Evolutionary conservation across 2,329 filamentous ascomycete genomes (phyloP).

Genomic region (Pyricularia sp.): DNA sequence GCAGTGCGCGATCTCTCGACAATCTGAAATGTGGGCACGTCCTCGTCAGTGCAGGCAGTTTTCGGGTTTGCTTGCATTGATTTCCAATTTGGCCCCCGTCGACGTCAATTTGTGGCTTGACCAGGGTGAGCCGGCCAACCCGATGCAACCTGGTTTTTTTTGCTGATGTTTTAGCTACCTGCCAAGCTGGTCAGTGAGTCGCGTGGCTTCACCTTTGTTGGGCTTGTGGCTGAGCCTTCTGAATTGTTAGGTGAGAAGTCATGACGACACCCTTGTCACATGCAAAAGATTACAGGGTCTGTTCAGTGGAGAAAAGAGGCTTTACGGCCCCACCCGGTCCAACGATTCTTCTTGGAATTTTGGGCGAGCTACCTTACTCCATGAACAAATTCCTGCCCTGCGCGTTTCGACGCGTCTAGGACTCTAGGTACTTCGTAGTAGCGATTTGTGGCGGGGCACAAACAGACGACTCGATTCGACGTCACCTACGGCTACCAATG

Average conservation of each 20-base stretch:
- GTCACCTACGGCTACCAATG: background rate
- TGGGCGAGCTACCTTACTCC: background rate
- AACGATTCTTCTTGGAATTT: background rate
- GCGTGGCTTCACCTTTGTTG: background rate
- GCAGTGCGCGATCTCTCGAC: background rate
- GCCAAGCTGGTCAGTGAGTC: background rate
- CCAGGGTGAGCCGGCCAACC: background rate
- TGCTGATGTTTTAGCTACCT: background rate
- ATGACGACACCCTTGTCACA: background rate
- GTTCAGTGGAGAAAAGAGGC: background rate
- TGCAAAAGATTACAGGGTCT: background rate
- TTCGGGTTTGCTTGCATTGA: background rate
- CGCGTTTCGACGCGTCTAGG: background rate
- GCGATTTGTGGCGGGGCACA: background rate
- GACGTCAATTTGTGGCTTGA: slow-evolving; percentile 6
- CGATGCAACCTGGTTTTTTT: background rate
- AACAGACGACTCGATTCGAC: background rate
- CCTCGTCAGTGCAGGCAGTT: background rate
- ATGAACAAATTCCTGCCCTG: background rate
- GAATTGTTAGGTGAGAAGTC: background rate
- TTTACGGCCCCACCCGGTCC: background rate
- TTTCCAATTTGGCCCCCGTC: slow-evolving; percentile 4
- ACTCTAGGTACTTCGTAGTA: too few relatives aligned
- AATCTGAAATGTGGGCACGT: background rate
- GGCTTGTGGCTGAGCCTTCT: slow-evolving; percentile 1